A percentile compares a stretch with the other conserved stretches of the same genome.
These are phyloP conservation scores for Stagonosporopsis rhizophila DNA, from an alignment of 2,329 filamentous ascomycete species.

Conservation along the genomic window DNA sequence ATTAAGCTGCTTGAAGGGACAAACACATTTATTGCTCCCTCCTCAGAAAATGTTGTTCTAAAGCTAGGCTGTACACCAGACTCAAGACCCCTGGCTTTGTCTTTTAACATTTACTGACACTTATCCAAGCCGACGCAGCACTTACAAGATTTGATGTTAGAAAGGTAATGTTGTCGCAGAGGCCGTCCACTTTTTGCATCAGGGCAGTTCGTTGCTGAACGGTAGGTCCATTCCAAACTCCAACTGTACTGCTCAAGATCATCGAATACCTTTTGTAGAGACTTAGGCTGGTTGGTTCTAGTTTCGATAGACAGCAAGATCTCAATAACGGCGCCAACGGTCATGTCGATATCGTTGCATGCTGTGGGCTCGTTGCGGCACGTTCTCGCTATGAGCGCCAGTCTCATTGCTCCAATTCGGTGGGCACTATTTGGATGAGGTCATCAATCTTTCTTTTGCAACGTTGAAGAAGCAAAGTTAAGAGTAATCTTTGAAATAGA, in stretches of 20 bases:
- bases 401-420: too few relatives aligned
- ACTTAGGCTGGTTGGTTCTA: neutral
- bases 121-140: neutral
- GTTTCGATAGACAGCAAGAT: neutral
- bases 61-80: neutral
- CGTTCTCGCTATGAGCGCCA: too few relatives aligned
- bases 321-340: neutral
- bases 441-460: too few relatives aligned
- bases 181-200: neutral
- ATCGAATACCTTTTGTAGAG: neutral
- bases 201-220: neutral
- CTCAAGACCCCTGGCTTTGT: neutral
- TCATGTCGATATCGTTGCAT: neutral
- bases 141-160: neutral
- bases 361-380: neutral
- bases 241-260: neutral
- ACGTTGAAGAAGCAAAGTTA: too few relatives aligned
- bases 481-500: too few relatives aligned
- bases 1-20: too few relatives aligned
- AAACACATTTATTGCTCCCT: too few relatives aligned
- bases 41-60: neutral
- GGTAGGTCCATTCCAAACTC: neutral
- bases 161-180: neutral
- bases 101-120: neutral
- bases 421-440: too few relatives aligned